A percentile compares a stretch with the other conserved stretches of the same genome.
These are phyloP conservation scores for Salix dunnii DNA, from an alignment of 345 rosid genomes.

Conservation along the genomic window DNA sequence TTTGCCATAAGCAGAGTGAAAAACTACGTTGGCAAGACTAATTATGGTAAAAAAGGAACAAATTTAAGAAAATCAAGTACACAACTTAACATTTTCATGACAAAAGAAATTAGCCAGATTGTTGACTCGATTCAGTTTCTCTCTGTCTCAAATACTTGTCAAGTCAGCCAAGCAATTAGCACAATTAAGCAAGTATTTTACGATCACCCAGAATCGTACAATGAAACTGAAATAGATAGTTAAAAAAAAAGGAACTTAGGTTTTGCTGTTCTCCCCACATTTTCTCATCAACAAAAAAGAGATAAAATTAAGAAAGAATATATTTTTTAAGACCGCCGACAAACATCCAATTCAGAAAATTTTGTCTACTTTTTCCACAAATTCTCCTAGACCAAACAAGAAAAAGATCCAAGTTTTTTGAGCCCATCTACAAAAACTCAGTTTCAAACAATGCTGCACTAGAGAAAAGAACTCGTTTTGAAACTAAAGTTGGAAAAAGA, in stretches of 20 bases:
- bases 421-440: constrained; percentile 13
- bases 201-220: neutral
- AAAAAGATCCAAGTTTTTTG: neutral
- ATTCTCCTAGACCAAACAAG: constrained; percentile 5
- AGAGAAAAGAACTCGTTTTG: constrained; percentile 1
- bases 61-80: too few relatives aligned
- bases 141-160: neutral
- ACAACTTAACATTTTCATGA: too few relatives aligned
- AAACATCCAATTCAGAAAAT: neutral
- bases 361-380: neutral
- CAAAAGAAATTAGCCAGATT: too few relatives aligned
- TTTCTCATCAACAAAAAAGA: constrained; percentile 9
- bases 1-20: neutral
- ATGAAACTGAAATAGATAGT: neutral
- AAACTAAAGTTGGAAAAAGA: neutral
- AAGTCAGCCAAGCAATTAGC: neutral
- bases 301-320: neutral
- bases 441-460: constrained; percentile 6
- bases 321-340: neutral
- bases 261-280: neutral
- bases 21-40: neutral
- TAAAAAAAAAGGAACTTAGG: neutral
- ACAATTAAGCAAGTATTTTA: neutral
- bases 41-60: too few relatives aligned
- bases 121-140: too few relatives aligned